Conservation (phyloP, 1,284 basidiomycete genomes). For the Hemileia vastatrix region DNA sequence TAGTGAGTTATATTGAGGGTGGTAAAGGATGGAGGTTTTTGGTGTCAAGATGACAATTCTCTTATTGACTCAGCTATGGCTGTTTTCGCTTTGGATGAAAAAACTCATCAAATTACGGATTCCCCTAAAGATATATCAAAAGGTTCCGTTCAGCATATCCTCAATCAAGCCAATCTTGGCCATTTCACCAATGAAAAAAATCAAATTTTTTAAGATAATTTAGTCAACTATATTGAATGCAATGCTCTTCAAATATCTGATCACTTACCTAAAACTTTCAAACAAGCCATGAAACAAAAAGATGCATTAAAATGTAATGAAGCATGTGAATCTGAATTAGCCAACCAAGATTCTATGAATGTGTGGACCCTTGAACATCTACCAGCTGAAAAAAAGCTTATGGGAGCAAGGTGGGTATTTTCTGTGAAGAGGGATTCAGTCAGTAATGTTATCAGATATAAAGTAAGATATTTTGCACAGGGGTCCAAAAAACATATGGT, state of each 20-base stretch:
- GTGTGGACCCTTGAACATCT: background rate
- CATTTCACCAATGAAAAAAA: too few species aligned
- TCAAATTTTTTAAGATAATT: too few species aligned
- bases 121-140: too few species aligned
- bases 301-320: background rate
- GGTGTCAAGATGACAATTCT: background rate
- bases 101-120: too few species aligned
- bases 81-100: background rate
- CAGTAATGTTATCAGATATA: background rate
- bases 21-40: background rate
- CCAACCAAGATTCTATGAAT: background rate
- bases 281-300: background rate
- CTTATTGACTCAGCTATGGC: background rate
- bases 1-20: too few species aligned
- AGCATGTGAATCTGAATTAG: constrained; percentile 5
- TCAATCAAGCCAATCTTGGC: too few species aligned
- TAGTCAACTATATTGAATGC: too few species aligned
- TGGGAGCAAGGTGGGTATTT: constrained; percentile 6
- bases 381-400: background rate
- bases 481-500: constrained; percentile 10
- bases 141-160: too few species aligned
- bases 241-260: too few species aligned
- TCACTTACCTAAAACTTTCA: background rate
- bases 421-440: background rate
- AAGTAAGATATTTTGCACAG: background rate